These are phyloP conservation scores for Candida qinlingensis DNA, from an alignment of 805 yeast genomes.

Conservation along the genomic window DNA sequence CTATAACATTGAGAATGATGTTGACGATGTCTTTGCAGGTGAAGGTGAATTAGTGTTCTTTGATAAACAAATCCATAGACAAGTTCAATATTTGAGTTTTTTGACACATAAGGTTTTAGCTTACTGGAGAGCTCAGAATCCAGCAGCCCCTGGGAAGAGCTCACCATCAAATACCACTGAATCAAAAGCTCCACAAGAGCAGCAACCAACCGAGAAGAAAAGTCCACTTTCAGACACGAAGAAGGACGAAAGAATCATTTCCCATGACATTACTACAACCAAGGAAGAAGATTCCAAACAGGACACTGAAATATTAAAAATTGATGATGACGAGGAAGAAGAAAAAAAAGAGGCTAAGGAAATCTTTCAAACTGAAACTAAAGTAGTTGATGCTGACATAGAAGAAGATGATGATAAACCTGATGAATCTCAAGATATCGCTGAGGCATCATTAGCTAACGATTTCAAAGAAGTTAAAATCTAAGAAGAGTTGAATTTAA, in stretches of 20 bases:
- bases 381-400: background rate
- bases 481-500: background rate
- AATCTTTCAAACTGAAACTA: background rate
- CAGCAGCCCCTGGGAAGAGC: background rate
- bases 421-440: slow-evolving; percentile 8
- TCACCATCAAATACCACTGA: background rate
- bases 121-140: slow-evolving; percentile 16
- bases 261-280: slow-evolving; percentile 17
- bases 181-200: background rate
- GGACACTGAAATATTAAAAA: background rate
- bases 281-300: slow-evolving; percentile 5
- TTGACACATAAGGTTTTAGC: slow-evolving; percentile 30
- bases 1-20: slow-evolving; percentile 58
- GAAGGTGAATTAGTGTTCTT: slow-evolving; percentile 71
- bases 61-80: slow-evolving; percentile 49
- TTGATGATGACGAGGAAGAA: background rate
- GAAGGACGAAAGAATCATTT: slow-evolving; percentile 17
- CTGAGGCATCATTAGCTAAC: slow-evolving; percentile 7
- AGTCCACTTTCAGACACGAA: slow-evolving; percentile 10
- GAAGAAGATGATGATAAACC: slow-evolving; percentile 1
- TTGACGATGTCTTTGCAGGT: slow-evolving; percentile 63
- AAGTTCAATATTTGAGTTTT: slow-evolving; percentile 38
- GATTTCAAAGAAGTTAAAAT: slow-evolving; percentile 23
- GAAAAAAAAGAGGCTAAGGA: background rate
- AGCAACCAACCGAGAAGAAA: slow-evolving; percentile 7